phyloP scores from a whole-genome alignment of 345 rosid genomes.

The Stellera chamaejasme region DNA sequence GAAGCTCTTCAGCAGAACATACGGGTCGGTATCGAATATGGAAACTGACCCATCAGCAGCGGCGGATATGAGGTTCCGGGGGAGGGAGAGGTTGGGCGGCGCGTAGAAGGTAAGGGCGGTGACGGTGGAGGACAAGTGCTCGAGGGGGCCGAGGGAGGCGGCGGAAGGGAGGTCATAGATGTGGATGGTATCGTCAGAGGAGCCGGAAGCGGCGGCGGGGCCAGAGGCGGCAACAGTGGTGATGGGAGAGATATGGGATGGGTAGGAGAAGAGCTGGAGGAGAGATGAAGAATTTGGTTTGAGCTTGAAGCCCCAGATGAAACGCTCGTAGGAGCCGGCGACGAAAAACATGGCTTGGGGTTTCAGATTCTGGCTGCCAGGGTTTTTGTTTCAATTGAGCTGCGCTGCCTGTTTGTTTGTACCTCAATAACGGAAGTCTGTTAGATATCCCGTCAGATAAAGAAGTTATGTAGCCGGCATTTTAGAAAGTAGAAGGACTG shows the following conservation, averaged over 20 bases:
- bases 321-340: slow-evolving; percentile 90
- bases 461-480: too few species aligned
- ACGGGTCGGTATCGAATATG: slow-evolving; percentile 80
- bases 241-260: slow-evolving; percentile 76
- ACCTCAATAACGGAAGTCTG: too few species aligned
- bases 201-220: slow-evolving; percentile 78
- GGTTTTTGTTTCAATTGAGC: too few species aligned
- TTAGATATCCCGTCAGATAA: too few species aligned
- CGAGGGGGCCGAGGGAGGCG: slow-evolving; percentile 75
- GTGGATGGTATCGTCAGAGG: slow-evolving; percentile 75
- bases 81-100: slow-evolving; percentile 63
- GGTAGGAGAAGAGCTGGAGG: slow-evolving; percentile 80
- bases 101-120: slow-evolving; percentile 77
- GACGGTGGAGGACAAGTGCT: slow-evolving; percentile 57
- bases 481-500: too few species aligned
- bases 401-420: too few species aligned
- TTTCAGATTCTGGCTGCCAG: neutral
- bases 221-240: slow-evolving; percentile 72
- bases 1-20: slow-evolving; percentile 64
- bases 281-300: slow-evolving; percentile 40
- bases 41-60: slow-evolving; percentile 80
- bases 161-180: slow-evolving; percentile 79
- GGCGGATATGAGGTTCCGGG: slow-evolving; percentile 82
- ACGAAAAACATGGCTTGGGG: slow-evolving; percentile 42
- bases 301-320: slow-evolving; percentile 83